Percentiles rank a stretch among this genome's conserved stretches.
phyloP scores from a whole-genome alignment of 768 basidiomycete species.

The Pisolithus marmoratus region DNA sequence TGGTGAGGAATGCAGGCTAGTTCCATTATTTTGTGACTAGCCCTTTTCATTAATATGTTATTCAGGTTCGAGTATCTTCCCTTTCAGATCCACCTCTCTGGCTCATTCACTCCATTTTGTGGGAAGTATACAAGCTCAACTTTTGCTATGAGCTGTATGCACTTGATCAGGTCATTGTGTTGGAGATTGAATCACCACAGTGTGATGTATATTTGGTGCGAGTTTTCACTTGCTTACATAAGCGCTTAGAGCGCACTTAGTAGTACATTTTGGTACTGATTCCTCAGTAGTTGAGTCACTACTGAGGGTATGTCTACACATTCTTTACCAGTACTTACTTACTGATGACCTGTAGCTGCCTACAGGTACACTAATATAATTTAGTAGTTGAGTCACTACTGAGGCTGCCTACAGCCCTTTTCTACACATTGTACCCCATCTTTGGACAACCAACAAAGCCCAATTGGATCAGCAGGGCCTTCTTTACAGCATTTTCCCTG shows the following conservation, averaged over 20 bases:
- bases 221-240: no score
- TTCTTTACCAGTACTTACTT: no score
- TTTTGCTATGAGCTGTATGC: slow-evolving; percentile 1
- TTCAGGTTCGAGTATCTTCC: neutral
- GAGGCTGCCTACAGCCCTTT: no score
- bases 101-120: neutral
- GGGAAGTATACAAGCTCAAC: neutral
- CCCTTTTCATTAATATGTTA: neutral
- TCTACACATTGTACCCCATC: neutral
- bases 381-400: no score
- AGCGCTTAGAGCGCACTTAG: no score
- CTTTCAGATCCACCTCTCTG: neutral
- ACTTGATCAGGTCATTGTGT: slow-evolving; percentile 11
- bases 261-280: no score
- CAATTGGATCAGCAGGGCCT: neutral
- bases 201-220: no score
- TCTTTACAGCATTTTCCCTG: slow-evolving; percentile 3
- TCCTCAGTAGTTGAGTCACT: no score
- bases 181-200: no score
- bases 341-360: no score
- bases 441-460: slow-evolving; percentile 4
- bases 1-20: neutral
- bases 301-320: no score
- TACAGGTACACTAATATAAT: no score
- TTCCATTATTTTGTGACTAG: neutral